Conservation (phyloP, 148 eudicot species). For the Cornus kousa region DNA sequence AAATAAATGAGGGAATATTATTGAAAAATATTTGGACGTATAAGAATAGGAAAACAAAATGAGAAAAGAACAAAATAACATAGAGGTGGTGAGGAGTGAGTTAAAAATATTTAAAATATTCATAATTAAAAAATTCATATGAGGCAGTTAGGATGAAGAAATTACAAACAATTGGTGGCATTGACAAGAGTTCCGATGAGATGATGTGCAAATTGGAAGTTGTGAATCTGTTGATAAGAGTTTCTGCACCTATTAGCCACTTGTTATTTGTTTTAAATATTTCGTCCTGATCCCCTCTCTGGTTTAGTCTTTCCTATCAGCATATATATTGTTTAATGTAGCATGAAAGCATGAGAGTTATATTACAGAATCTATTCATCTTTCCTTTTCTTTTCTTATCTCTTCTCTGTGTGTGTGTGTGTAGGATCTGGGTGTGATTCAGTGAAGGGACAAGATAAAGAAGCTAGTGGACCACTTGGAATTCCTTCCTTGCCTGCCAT, state of each 20-base stretch:
- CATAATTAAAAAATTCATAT: background rate
- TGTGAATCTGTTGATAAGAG: background rate
- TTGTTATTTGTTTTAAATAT: background rate
- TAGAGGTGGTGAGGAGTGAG: background rate
- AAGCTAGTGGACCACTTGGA: conserved; percentile 49
- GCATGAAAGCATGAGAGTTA: background rate
- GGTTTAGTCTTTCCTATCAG: background rate
- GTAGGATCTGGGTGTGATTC: conserved; percentile 43
- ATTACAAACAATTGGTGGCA: background rate
- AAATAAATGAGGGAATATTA: background rate
- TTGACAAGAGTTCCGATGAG: background rate
- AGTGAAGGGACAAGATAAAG: conserved; percentile 48
- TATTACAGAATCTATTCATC: conserved; percentile 2
- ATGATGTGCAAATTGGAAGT: background rate
- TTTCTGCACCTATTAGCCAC: background rate
- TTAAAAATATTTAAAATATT: too few species aligned
- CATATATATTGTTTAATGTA: background rate
- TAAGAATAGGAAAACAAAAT: background rate
- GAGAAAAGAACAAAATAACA: background rate
- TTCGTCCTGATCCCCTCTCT: background rate
- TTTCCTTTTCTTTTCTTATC: background rate
- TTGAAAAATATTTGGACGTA: background rate
- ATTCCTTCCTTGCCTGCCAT: conserved; percentile 56
- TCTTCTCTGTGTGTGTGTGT: background rate
- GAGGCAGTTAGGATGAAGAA: background rate